Conservation (phyloP, 768 basidiomycete species). For the Suillus variegatus region DNA sequence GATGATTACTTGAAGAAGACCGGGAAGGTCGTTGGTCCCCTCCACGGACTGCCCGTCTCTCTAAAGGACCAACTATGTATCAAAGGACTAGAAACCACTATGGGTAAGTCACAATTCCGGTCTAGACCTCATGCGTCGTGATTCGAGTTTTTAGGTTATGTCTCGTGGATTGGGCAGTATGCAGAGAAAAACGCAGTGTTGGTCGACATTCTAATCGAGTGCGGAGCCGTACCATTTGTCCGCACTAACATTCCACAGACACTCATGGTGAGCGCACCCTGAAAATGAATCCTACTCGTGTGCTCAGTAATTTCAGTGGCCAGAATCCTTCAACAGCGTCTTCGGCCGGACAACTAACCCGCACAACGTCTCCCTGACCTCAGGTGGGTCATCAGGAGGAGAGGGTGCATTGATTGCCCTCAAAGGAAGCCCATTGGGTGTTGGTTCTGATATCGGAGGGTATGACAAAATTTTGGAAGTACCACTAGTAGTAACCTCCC, state of each 20-base stretch:
- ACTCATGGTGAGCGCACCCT: constrained; percentile 53
- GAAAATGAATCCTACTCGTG: not conserved
- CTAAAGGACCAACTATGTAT: constrained; percentile 75
- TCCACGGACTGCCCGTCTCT: constrained; percentile 76
- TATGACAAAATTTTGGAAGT: constrained; percentile 22
- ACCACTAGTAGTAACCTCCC: not conserved
- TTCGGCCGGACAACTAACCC: constrained; percentile 84
- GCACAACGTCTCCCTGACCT: constrained; percentile 65
- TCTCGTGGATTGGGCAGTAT: constrained; percentile 66
- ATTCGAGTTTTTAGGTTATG: constrained; percentile 51
- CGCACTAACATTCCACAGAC: constrained; percentile 81
- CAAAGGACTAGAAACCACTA: constrained; percentile 67
- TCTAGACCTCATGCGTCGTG: not conserved
- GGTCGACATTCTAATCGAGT: constrained; percentile 62
- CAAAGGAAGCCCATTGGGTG: constrained; percentile 52
- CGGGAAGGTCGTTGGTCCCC: constrained; percentile 66
- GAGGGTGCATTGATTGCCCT: constrained; percentile 73
- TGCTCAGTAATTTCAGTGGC: constrained; percentile 48
- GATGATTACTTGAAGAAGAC: constrained; percentile 63
- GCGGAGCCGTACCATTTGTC: constrained; percentile 72
- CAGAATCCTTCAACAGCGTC: constrained; percentile 76
- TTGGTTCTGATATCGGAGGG: constrained; percentile 85
- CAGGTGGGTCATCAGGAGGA: constrained; percentile 84
- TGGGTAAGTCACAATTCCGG: constrained; percentile 42
- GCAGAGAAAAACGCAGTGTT: constrained; percentile 62